These are phyloP conservation scores for Sporothrix protearum DNA, from an alignment of 2,329 filamentous ascomycete species.

Conservation along the genomic window DNA sequence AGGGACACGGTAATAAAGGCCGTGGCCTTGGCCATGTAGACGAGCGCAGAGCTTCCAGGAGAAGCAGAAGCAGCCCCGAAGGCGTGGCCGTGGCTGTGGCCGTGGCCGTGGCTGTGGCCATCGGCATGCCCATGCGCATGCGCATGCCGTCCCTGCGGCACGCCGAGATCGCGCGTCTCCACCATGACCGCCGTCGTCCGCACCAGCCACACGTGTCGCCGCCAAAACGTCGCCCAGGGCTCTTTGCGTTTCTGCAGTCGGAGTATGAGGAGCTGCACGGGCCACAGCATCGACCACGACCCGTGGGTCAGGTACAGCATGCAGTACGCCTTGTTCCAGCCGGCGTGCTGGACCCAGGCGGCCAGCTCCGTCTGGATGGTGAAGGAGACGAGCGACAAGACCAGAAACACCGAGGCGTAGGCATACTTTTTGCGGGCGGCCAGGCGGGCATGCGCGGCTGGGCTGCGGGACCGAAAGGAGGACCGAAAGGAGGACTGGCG, in stretches of 20 bases:
- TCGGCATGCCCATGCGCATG: no score
- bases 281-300: constrained; percentile 89
- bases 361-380: constrained; percentile 94
- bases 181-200: constrained; percentile 72
- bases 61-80: no score
- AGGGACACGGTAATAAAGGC: constrained; percentile 78
- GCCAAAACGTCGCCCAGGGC: constrained; percentile 84
- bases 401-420: constrained; percentile 78
- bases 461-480: constrained; percentile 74
- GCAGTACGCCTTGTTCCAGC: constrained; percentile 98
- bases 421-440: constrained; percentile 76
- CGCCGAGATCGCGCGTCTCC: constrained; percentile 68
- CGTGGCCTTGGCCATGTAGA: constrained; percentile 75
- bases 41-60: not conserved
- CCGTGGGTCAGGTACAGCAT: constrained; percentile 98
- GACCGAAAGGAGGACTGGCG: constrained; percentile 71
- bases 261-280: constrained; percentile 73
- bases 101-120: no score
- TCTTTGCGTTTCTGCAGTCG: constrained; percentile 73
- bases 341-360: constrained; percentile 87
- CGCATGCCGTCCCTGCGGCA: constrained; percentile 8
- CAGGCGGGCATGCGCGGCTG: constrained; percentile 57
- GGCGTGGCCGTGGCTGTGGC: no score
- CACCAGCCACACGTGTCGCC: constrained; percentile 52
- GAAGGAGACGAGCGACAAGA: constrained; percentile 80